Evolutionary conservation across 805 yeast genomes (phyloP).

Genomic region (Tetrapisispora iriomotensis): DNA sequence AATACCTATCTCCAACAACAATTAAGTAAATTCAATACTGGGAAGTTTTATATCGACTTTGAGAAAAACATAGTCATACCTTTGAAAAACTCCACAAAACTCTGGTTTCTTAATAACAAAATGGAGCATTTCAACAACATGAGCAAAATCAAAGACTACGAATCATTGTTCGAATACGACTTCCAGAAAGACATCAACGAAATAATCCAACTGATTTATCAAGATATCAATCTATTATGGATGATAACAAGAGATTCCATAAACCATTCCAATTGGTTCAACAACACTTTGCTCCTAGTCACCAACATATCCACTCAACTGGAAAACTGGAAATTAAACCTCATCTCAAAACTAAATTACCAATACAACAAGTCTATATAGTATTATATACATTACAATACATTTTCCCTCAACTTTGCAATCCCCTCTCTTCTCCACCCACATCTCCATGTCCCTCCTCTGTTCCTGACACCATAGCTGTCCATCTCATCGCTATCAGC

Average conservation of each 20-base stretch:
- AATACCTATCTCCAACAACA: background rate
- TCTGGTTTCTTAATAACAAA: background rate
- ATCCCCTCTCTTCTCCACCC: too few relatives aligned
- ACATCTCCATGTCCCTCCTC: too few relatives aligned
- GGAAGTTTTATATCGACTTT: slow-evolving; percentile 19
- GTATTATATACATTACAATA: too few relatives aligned
- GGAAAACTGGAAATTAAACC: background rate
- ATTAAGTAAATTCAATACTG: slow-evolving; percentile 6
- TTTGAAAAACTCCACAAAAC: slow-evolving; percentile 3
- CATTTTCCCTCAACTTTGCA: too few relatives aligned
- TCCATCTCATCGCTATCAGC: too few relatives aligned
- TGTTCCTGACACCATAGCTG: too few relatives aligned
- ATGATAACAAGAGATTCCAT: background rate
- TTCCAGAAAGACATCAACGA: background rate
- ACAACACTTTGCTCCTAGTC: background rate
- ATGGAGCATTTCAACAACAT: background rate
- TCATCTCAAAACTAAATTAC: background rate
- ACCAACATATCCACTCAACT: background rate
- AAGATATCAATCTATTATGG: background rate
- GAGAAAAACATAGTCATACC: slow-evolving; percentile 16
- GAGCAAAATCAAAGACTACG: background rate
- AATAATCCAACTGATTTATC: background rate
- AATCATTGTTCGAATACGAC: background rate
- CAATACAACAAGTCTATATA: background rate
- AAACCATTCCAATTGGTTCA: background rate